Conservation (phyloP, 495 filamentous ascomycete species). For the Hypoxylon trugodes region DNA sequence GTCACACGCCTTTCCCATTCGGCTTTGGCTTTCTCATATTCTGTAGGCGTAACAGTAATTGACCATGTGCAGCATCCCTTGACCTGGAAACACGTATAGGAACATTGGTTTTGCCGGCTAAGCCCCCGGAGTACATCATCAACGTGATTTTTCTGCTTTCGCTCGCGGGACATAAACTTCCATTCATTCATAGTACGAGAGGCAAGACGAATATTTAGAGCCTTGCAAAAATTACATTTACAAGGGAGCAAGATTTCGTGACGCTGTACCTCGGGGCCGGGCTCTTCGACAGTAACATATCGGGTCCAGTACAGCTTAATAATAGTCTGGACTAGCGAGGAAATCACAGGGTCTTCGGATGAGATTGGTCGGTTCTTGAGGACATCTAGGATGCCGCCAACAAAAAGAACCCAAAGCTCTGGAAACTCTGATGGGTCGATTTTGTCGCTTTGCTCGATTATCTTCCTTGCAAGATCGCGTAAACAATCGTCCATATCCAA, state of each 20-base stretch:
- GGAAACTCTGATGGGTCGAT: slow-evolving; percentile 4
- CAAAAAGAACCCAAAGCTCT: slow-evolving; percentile 13
- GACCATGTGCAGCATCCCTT: background rate
- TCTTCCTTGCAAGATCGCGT: background rate
- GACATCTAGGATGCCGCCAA: background rate
- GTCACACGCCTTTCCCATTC: background rate
- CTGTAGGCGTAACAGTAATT: background rate
- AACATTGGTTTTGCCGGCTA: background rate
- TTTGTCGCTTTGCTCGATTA: slow-evolving; percentile 1
- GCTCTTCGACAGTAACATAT: background rate
- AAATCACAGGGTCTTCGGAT: background rate
- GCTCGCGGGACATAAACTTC: background rate
- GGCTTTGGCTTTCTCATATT: background rate
- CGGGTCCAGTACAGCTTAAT: slow-evolving; percentile 5
- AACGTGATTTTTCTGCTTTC: background rate
- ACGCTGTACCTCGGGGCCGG: background rate
- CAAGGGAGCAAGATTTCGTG: background rate
- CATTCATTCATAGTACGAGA: background rate
- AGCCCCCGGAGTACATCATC: background rate
- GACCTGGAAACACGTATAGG: background rate
- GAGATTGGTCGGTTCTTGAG: background rate
- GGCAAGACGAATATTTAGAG: background rate
- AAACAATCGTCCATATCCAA: slow-evolving; percentile 6
- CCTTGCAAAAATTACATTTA: background rate
- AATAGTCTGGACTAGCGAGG: background rate